phyloP scores from a whole-genome alignment of 148 eudicot genomes.

The Salicornia ramosissima region DNA sequence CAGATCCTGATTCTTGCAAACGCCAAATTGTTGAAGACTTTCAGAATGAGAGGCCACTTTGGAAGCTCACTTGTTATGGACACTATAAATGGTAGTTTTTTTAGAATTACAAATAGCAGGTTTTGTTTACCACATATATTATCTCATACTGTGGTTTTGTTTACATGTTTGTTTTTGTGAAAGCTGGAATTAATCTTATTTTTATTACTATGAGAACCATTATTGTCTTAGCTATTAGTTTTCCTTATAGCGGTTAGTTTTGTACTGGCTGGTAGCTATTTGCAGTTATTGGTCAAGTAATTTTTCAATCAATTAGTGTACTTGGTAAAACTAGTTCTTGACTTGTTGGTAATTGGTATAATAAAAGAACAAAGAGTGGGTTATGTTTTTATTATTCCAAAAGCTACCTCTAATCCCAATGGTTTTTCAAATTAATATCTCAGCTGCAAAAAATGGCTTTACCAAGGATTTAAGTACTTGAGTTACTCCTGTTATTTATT shows the following conservation, averaged over 20 bases:
- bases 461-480: not conserved
- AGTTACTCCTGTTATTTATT: slow-evolving; percentile 6
- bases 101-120: not conserved
- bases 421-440: too few species aligned
- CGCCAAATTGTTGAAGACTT: slow-evolving; percentile 62
- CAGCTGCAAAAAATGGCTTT: too few species aligned
- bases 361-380: too few species aligned
- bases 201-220: not conserved
- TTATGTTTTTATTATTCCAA: too few species aligned
- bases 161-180: not conserved
- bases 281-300: too few species aligned
- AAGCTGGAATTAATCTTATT: not conserved
- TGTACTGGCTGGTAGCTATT: too few species aligned
- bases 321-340: too few species aligned
- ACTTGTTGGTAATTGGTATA: too few species aligned
- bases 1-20: slow-evolving; percentile 75
- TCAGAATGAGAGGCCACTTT: slow-evolving; percentile 74
- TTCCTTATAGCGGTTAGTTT: too few species aligned
- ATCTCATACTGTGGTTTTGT: not conserved
- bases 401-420: too few species aligned
- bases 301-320: too few species aligned
- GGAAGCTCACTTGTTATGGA: slow-evolving; percentile 97
- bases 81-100: slow-evolving; percentile 59
- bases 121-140: not conserved
- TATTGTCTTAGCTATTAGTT: not conserved